Base-by-base conservation (phyloP, 192 early-diverging fungal species). In the Coemansia nantahalensis region DNA sequence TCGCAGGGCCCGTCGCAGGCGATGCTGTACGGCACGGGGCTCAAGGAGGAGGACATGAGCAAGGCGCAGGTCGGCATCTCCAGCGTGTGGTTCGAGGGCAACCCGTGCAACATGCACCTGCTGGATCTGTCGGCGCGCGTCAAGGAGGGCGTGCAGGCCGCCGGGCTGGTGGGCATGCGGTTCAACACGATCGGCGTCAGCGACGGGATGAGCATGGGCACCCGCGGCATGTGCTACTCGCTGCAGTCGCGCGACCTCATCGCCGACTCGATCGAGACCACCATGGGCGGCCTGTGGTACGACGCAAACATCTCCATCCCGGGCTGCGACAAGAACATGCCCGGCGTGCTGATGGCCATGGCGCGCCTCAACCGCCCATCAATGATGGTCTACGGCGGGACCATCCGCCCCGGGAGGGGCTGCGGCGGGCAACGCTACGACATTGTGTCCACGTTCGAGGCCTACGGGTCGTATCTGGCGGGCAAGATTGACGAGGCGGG, bases 71-170 rank as follows among this genome's bases (percentile, higher is more conserved):
- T 99, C 24, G 97, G 97, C 30, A 99, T 99, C 59, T 83, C 91
- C 8, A 89, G 86, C 74, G 94, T 99, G 79, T 94, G 94, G 93
- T 97, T 93, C 63, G 97, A 99, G 66, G 97, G 97, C 51, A 99
- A 99, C 77, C 94, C 97, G 10, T 99, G 97, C 81, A 99, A 99
- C 76, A 99, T 99, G 97, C 97, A 99, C 53, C 80, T 99, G 32
- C 69, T 88, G 45, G 90, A 95, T 59, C 80, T 99, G 14, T 80
- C 94, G 8, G 80, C 40, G 16, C 78, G 87, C 47, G 94, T 99
- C 50, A 99, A 99, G 65, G 82, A 91, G 56, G 95, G 94, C 54
- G 95, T 99, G 28, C 59, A 85, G 63, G 75, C 87, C 7, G 90
- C 91, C 8, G 90, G 92, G 8, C 78, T 99, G 35, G 84, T 95